These are phyloP conservation scores for Turnera subulata DNA, from an alignment of 345 rosid genomes.

Conservation along the genomic window DNA sequence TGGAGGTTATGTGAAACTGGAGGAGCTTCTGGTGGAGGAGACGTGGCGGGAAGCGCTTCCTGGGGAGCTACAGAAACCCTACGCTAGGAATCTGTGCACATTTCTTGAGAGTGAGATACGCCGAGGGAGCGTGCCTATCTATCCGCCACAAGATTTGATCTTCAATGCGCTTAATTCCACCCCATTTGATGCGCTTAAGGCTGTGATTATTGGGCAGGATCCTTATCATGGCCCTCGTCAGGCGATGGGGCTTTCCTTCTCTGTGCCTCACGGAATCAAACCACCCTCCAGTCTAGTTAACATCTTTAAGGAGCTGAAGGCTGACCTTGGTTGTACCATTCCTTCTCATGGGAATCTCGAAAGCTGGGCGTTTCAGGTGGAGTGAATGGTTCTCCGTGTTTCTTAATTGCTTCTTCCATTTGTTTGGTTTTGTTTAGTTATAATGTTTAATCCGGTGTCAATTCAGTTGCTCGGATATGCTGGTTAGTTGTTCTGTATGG, in stretches of 20 bases:
- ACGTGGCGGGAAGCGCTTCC: constrained; percentile 72
- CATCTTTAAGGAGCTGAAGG: constrained; percentile 82
- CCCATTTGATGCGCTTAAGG: constrained; percentile 69
- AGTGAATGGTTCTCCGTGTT: no score
- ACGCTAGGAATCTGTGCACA: constrained; percentile 49
- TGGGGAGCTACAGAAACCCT: constrained; percentile 64
- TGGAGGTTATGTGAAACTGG: constrained; percentile 47
- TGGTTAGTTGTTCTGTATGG: no score
- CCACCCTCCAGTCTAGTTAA: constrained; percentile 80
- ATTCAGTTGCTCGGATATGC: no score
- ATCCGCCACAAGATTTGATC: constrained; percentile 74
- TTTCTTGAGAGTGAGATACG: constrained; percentile 57
- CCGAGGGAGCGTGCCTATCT: constrained; percentile 31
- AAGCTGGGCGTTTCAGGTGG: constrained; percentile 86
- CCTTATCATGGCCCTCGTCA: constrained; percentile 98
- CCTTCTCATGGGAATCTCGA: constrained; percentile 87
- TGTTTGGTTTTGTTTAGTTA: no score
- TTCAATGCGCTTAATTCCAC: constrained; percentile 85
- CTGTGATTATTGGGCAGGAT: constrained; percentile 91
- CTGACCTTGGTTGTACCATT: constrained; percentile 81
- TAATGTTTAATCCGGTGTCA: no score
- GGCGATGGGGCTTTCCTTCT: constrained; percentile 96
- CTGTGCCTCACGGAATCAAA: constrained; percentile 79
- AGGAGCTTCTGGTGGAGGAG: constrained; percentile 79
- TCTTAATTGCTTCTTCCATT: background rate